phyloP scores from a whole-genome alignment of 371 early-diverging fungal species.

The Rhizopus delemar region DNA sequence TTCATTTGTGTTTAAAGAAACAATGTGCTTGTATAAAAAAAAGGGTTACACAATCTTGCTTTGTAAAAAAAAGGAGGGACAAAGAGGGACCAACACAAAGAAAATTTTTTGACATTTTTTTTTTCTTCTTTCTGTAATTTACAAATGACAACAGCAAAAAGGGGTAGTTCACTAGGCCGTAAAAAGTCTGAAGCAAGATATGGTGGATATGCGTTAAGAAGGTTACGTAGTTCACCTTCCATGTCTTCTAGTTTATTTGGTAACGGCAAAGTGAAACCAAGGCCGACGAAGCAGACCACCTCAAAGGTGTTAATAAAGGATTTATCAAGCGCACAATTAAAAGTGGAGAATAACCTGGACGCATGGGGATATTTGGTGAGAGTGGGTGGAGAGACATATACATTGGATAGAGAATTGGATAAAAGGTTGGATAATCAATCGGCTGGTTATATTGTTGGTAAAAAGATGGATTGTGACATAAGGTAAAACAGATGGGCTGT shows the following conservation, averaged over 20 bases:
- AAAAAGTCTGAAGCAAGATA: background rate
- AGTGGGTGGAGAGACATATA: background rate
- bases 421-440: background rate
- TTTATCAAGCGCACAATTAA: background rate
- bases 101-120: background rate
- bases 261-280: background rate
- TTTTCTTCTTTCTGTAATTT: background rate
- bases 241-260: background rate
- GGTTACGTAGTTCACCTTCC: background rate
- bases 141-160: background rate
- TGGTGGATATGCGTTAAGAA: background rate
- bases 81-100: background rate
- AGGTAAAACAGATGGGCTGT: constrained; percentile 1
- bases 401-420: constrained; percentile 8
- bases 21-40: too few relatives aligned
- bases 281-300: background rate
- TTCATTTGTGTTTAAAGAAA: too few relatives aligned
- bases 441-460: constrained; percentile 16
- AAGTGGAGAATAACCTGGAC: background rate
- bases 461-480: constrained; percentile 11
- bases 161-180: background rate
- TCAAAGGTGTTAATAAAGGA: background rate
- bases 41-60: background rate
- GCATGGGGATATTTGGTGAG: constrained; percentile 19
- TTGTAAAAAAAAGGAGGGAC: background rate